A percentile compares a stretch with the other conserved stretches of the same genome.
phyloP scores from a whole-genome alignment of 75 land plant genomes.

The Larix kaempferi region DNA sequence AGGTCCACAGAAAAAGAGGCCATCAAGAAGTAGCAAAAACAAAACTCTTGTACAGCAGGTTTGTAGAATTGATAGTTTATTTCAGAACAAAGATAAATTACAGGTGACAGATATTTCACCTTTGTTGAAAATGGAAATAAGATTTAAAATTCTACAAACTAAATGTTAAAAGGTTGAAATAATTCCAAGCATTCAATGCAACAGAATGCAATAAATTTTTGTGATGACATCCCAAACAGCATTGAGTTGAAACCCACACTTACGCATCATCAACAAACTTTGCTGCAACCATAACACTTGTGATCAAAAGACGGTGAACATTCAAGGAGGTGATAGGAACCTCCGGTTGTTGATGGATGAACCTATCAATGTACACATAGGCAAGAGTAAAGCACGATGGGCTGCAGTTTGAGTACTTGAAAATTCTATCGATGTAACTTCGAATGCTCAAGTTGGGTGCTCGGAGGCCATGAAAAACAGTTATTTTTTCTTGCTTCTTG shows the following conservation, averaged over 20 bases:
- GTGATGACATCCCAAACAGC: not conserved
- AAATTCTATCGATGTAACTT: constrained; percentile 63
- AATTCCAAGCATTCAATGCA: not conserved
- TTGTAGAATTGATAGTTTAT: not conserved
- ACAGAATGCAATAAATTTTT: not conserved
- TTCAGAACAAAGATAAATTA: not conserved
- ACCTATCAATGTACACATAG: constrained; percentile 60
- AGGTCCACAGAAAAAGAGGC: constrained; percentile 3
- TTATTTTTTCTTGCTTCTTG: constrained; percentile 17
- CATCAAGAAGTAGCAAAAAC: not conserved
- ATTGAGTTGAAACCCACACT: constrained; percentile 17
- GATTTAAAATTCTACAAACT: not conserved
- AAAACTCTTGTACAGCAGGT: not conserved
- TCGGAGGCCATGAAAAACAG: constrained; percentile 65
- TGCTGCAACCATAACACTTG: constrained; percentile 73
- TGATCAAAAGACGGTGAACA: constrained; percentile 70
- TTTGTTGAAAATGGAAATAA: not conserved
- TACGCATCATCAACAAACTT: constrained; percentile 81
- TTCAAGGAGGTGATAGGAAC: constrained; percentile 52
- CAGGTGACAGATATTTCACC: not conserved
- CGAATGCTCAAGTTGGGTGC: constrained; percentile 53
- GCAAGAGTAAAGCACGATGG: constrained; percentile 69
- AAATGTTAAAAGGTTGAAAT: not conserved
- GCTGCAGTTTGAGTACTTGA: constrained; percentile 73
- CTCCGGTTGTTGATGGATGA: constrained; percentile 32